These are phyloP conservation scores for Ampelomyces quisqualis DNA, from an alignment of 2,329 filamentous ascomycete species.

Conservation along the genomic window DNA sequence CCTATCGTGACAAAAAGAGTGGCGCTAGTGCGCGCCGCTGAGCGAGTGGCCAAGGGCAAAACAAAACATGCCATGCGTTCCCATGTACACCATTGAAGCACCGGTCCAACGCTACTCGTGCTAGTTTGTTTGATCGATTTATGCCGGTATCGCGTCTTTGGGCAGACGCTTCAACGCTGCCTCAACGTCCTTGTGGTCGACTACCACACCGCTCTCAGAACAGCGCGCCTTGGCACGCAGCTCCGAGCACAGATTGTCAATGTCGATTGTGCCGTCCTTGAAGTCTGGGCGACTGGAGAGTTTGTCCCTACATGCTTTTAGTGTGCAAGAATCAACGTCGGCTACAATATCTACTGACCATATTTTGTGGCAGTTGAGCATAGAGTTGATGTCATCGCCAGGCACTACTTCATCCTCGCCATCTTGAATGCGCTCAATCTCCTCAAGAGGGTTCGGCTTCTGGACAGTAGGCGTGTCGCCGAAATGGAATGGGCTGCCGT, in stretches of 20 bases:
- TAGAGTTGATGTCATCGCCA: constrained; percentile 60
- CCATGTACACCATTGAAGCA: too few species aligned
- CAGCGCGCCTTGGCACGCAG: constrained; percentile 95
- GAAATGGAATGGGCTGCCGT: constrained; percentile 78
- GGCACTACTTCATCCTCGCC: constrained; percentile 66
- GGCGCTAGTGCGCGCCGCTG: too few species aligned
- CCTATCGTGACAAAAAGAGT: too few species aligned
- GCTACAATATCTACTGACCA: constrained; percentile 65
- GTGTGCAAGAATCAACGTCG: neutral
- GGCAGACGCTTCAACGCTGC: constrained; percentile 52
- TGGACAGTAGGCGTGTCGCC: constrained; percentile 47
- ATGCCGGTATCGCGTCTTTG: constrained; percentile 24
- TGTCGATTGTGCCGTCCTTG: constrained; percentile 86
- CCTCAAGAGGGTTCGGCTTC: constrained; percentile 67
- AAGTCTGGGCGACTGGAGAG: constrained; percentile 84
- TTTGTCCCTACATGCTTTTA: constrained; percentile 70
- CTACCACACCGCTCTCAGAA: constrained; percentile 84
- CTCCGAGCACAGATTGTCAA: constrained; percentile 89
- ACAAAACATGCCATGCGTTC: too few species aligned
- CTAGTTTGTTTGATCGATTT: constrained; percentile 1
- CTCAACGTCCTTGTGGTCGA: constrained; percentile 87
- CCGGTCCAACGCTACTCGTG: constrained; percentile 4
- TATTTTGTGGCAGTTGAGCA: constrained; percentile 85
- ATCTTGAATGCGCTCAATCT: constrained; percentile 75
- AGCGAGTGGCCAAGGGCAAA: too few species aligned